phyloP scores from a whole-genome alignment of 108 stramenopile species.

The Pseudonitzschia multistriata region DNA sequence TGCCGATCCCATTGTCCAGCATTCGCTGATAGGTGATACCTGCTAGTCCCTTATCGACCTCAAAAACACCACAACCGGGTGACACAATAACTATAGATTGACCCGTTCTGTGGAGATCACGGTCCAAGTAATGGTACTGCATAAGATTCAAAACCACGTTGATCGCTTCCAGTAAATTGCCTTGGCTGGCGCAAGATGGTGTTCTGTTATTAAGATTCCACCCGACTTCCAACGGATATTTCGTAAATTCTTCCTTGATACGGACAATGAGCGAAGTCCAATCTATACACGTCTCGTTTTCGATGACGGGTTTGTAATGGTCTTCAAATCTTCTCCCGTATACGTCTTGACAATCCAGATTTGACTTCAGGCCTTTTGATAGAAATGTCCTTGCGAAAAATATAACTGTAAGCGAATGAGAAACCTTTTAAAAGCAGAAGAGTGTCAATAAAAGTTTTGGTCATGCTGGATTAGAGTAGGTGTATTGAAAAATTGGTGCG shows the following conservation, averaged over 20 bases:
- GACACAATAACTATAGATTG: conserved; percentile 94
- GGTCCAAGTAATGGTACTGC: conserved; percentile 93
- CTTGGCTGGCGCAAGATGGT: conserved; percentile 84
- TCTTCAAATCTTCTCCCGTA: conserved; percentile 84
- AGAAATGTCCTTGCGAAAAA: conserved; percentile 91
- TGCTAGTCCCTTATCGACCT: conserved; percentile 87
- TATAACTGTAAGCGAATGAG: conserved; percentile 92
- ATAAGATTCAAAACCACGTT: conserved; percentile 96
- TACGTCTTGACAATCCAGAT: conserved; percentile 38
- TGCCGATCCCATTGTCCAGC: conserved; percentile 99
- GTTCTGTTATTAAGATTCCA: conserved; percentile 76
- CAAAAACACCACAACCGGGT: conserved; percentile 94
- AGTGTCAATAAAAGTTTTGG: neutral
- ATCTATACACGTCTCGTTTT: conserved; percentile 86
- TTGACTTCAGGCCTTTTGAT: conserved; percentile 32
- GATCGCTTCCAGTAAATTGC: conserved; percentile 96
- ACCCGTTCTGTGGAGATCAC: conserved; percentile 92
- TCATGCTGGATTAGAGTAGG: neutral
- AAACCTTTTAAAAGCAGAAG: conserved; percentile 43
- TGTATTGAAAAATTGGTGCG: neutral
- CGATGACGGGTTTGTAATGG: conserved; percentile 88
- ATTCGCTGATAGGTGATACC: conserved; percentile 97
- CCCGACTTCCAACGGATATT: conserved; percentile 76
- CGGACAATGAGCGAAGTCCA: conserved; percentile 72
- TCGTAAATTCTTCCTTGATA: conserved; percentile 87